Conservation (phyloP, 306 rosid genomes). For the Aeschynomene evenia region DNA sequence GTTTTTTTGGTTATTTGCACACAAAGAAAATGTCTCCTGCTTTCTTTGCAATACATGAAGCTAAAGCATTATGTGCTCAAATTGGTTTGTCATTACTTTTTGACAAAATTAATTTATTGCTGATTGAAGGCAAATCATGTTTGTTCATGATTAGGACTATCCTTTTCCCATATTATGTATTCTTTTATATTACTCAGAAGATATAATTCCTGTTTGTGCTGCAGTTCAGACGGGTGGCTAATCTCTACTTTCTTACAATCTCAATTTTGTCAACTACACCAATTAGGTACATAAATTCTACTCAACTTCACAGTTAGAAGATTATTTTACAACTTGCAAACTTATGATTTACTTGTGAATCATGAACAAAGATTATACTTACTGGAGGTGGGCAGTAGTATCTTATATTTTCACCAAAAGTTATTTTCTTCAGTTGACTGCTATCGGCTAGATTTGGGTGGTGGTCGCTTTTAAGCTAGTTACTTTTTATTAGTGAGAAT, state of each 20-base stretch:
- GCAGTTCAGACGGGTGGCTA: slow-evolving; percentile 99
- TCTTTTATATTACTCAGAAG: slow-evolving; percentile 46
- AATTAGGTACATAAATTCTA: slow-evolving; percentile 59
- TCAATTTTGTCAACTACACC: slow-evolving; percentile 93
- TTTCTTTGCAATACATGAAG: slow-evolving; percentile 4
- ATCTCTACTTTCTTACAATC: slow-evolving; percentile 90
- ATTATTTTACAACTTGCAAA: slow-evolving; percentile 22
- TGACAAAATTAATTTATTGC: slow-evolving; percentile 17
- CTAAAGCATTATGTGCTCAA: not conserved
- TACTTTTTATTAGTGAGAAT: not conserved
- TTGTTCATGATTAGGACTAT: slow-evolving; percentile 11
- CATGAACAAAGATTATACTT: not conserved
- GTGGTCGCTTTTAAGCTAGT: not conserved
- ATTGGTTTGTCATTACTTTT: not conserved
- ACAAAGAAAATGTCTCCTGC: slow-evolving; percentile 4
- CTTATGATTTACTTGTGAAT: slow-evolving; percentile 20
- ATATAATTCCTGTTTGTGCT: slow-evolving; percentile 47
- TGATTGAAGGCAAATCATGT: slow-evolving; percentile 14
- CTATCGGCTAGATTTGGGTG: not conserved
- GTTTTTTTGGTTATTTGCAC: slow-evolving; percentile 3
- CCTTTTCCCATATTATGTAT: slow-evolving; percentile 23
- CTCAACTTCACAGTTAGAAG: not conserved
- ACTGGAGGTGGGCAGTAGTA: not conserved
- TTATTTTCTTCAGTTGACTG: slow-evolving; percentile 2
- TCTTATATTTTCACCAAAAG: slow-evolving; percentile 1